Base-by-base conservation (phyloP, 2,329 filamentous ascomycete species). In the Pseudocercospora fuligena region DNA sequence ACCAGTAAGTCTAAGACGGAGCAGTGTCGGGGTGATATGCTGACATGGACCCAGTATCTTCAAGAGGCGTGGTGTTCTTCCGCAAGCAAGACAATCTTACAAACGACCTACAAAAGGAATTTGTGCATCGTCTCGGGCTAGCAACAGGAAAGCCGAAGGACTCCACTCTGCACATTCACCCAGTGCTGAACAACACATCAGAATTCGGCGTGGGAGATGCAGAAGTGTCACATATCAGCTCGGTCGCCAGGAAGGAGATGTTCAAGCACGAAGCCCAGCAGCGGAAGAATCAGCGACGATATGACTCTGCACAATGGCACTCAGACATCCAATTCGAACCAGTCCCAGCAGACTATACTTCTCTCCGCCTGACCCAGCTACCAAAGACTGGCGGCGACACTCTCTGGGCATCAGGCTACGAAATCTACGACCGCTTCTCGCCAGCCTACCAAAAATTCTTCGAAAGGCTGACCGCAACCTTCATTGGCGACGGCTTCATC, bases 11-110 rank as follows among this genome's bases (percentile, higher is more conserved):
- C 25, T 5, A 16, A 11, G 33, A 7, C 36, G 40, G 11, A 5
- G 27, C 2, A 31, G 2, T 3, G 14, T 57, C 19, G n/a, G 33
- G 21, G 0, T 8, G 49, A 16, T 11, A 9, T 43, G 31, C 21
- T 70, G 46, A 60, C 56, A 40, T 29, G 63, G 53, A 16, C 11
- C 19, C 59, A 90, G 89, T 92, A 71, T 91, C 89, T 1, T 85
- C 87, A 67, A 86, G 89, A 0, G 89, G 89, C 11, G 89, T 92
- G 2, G 88, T 91, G 40, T 90, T 92, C 80, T 90, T 92, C 79
- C 86, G 89, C 21, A 68, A 65, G 33, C 89, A 92, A 69, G 80
- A 88, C 72, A 81, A 85, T 74, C 78, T 91, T 40, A 85, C 83
- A 69, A 85, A 90, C 73, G 86, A 88, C 1, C 82, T 89, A 14